Conservation (phyloP, 495 filamentous ascomycete species). For the Talaromyces adpressus region DNA sequence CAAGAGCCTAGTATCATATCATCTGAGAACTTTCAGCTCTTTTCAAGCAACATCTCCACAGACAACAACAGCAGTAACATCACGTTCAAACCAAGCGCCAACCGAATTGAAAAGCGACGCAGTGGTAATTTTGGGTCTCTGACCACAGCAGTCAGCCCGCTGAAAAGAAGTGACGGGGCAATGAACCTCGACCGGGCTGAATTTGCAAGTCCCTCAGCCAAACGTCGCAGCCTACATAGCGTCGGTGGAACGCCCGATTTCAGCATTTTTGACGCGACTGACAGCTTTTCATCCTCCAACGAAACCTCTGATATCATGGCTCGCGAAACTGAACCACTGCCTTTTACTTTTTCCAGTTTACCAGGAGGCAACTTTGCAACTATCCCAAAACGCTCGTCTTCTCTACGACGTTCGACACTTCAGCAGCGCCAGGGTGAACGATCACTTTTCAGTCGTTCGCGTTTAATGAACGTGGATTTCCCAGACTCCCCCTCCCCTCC, state of each 20-base stretch:
- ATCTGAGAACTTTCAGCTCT: background rate
- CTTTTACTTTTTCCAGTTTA: constrained; percentile 18
- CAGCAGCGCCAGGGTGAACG: constrained; percentile 70
- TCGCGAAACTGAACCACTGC: constrained; percentile 18
- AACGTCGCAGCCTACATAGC: constrained; percentile 76
- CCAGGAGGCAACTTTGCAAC: constrained; percentile 35
- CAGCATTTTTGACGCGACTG: constrained; percentile 57
- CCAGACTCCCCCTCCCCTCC: constrained; percentile 27
- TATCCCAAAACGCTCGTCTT: constrained; percentile 52
- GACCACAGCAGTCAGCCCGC: constrained; percentile 65
- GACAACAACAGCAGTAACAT: background rate
- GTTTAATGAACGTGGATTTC: constrained; percentile 17
- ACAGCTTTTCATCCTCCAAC: constrained; percentile 11
- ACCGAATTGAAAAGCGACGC: constrained; percentile 38
- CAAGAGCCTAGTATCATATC: constrained; percentile 26
- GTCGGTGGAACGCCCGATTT: constrained; percentile 53
- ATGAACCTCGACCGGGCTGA: constrained; percentile 76
- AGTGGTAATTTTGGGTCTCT: constrained; percentile 40
- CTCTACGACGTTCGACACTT: constrained; percentile 76
- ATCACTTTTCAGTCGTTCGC: constrained; percentile 46
- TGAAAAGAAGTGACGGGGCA: constrained; percentile 86
- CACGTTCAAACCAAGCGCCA: constrained; percentile 3
- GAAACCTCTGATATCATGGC: constrained; percentile 10
- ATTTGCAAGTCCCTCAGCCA: constrained; percentile 77
- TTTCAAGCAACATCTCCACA: constrained; percentile 17